Conservation (phyloP, 768 basidiomycete genomes). For the Tylopilus felleus region DNA sequence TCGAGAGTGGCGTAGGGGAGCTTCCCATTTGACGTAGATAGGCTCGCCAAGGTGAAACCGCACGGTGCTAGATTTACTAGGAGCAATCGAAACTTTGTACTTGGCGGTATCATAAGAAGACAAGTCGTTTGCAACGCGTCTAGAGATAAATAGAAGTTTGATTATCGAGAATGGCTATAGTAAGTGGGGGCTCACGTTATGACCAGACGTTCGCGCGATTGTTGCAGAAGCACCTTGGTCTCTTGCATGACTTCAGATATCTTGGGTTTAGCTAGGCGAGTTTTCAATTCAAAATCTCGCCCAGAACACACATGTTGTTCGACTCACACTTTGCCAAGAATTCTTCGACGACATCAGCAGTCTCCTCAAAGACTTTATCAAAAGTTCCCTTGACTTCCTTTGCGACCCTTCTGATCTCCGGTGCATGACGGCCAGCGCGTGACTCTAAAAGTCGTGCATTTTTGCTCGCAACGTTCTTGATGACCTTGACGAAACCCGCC, state of each 20-base stretch:
- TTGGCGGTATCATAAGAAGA: constrained; percentile 75
- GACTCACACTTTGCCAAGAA: constrained; percentile 85
- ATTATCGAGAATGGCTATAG: neutral
- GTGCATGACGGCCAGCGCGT: constrained; percentile 75
- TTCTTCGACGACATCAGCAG: constrained; percentile 89
- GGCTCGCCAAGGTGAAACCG: constrained; percentile 90
- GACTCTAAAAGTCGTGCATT: constrained; percentile 75
- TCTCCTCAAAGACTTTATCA: constrained; percentile 94
- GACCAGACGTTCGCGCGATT: constrained; percentile 85
- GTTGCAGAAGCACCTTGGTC: constrained; percentile 86
- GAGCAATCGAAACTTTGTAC: constrained; percentile 67
- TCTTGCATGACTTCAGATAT: constrained; percentile 91
- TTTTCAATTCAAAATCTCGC: constrained; percentile 4
- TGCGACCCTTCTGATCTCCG: constrained; percentile 79
- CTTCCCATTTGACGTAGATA: constrained; percentile 83
- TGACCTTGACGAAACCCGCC: constrained; percentile 97
- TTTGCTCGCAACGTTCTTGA: constrained; percentile 86
- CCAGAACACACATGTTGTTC: neutral
- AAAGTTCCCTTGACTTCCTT: constrained; percentile 91
- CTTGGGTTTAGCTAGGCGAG: constrained; percentile 68
- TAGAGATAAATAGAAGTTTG: constrained; percentile 15
- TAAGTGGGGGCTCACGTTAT: constrained; percentile 66
- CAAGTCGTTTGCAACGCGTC: constrained; percentile 81
- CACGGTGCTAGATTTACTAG: constrained; percentile 46
- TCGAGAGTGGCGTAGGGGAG: constrained; percentile 80